Base-by-base conservation (phyloP, 2,329 filamentous ascomycete genomes). In the Fusarium liriodendri region DNA sequence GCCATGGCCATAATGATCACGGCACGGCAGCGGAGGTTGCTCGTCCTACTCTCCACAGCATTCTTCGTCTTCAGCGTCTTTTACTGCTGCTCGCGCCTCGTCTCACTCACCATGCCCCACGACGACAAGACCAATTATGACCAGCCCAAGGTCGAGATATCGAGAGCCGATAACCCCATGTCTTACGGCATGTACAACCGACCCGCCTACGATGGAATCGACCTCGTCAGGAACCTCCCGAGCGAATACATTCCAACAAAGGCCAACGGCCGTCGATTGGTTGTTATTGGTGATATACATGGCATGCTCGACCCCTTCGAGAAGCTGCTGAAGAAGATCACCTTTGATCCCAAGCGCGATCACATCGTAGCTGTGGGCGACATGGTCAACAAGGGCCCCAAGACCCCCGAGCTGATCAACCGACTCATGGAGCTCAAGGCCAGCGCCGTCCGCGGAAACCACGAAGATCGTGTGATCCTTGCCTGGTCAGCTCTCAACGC, bases 201-300 rank as follows among this genome's bases (percentile, higher is more conserved):
- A 25, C 86, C 85, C 27, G 74, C 72, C 9, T 79, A 86, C 72
- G 78, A 80, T 37, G 76, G 74, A 37, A 79, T 82, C 27, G 78
- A 73, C 11, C 76, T 82, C 57, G 71, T 81, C 38, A 78, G 77
- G 35, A 70, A 72, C 18, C 73, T 86, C 10, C 80, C 83, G 13
- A 63, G 70, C 11, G 61, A 78, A 42, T 63, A 79, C 54, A 68
- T 84, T 20, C 79, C 82, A 4, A 84, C 83, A 5, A 54, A 77
- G 29, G 66, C 80, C 22, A 83, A 85, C 40, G 77, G 84, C 25
- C 90, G 88, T 63, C 87, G 95, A 20, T 85, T 99, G 27, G 86
- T 98, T 37, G 87, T 98, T 70, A 87, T 98, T 37, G 96, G 97
- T 64, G 97, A 99, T 83, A 94, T 98, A 16, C 96, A 98, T 84